These are phyloP conservation scores for sunflower (Helianthus annuus) DNA, from an alignment of 129 eudicot genomes.

Conservation along the genomic window DNA sequence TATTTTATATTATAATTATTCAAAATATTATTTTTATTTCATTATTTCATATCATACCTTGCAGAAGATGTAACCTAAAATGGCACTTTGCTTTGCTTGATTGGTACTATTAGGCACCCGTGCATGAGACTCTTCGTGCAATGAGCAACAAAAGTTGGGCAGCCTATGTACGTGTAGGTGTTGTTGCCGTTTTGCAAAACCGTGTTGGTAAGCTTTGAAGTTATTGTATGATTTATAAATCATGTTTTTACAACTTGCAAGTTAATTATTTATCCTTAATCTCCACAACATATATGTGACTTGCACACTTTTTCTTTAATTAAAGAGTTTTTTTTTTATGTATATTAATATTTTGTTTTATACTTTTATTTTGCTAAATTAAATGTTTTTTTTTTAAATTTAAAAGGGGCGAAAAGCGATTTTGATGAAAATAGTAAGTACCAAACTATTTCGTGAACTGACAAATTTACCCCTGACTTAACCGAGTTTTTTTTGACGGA, in stretches of 20 bases:
- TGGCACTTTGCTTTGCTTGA: conserved; percentile 7
- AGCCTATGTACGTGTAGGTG: conserved; percentile 60
- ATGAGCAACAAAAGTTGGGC: conserved; percentile 56
- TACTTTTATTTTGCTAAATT: no score
- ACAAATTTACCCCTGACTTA: no score
- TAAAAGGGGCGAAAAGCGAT: no score
- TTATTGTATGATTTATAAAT: conserved; percentile 13
- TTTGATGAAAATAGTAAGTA: no score
- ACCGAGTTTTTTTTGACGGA: no score
- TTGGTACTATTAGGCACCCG: conserved; percentile 52
- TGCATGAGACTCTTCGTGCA: conserved; percentile 53
- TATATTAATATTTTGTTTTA: no score
- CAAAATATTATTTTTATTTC: neutral
- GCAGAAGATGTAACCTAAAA: conserved; percentile 18
- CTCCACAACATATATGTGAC: neutral
- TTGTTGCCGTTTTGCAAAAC: conserved; percentile 75
- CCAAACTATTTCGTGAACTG: no score
- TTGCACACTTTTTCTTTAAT: neutral
- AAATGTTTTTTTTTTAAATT: no score
- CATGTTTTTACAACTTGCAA: neutral
- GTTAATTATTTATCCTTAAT: neutral
- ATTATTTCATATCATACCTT: neutral
- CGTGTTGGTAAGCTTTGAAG: conserved; percentile 64
- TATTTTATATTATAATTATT: neutral
- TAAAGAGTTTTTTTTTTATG: no score